phyloP scores from a whole-genome alignment of 805 yeast genomes.

The Lipomyces anomalus region DNA sequence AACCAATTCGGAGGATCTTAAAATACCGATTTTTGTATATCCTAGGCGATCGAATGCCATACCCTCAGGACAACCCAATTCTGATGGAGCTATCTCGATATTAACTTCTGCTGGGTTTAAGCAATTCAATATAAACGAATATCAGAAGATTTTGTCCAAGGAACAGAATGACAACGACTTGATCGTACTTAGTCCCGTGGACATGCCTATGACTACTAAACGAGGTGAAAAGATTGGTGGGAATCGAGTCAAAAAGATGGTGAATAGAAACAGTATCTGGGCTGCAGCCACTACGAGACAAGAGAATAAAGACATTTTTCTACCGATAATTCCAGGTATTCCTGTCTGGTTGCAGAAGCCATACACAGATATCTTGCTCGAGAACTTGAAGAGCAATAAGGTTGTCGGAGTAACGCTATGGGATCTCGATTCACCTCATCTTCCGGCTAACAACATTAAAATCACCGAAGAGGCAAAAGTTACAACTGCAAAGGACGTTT shows the following conservation, averaged over 20 bases:
- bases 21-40: conserved; percentile 28
- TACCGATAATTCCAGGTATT: conserved; percentile 33
- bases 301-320: conserved; percentile 25
- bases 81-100: conserved; percentile 30
- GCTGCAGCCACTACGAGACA: conserved; percentile 16
- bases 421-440: conserved; percentile 12
- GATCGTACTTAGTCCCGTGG: conserved; percentile 32
- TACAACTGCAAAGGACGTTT: conserved; percentile 4
- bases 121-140: conserved; percentile 27
- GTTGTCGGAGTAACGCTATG: conserved; percentile 22
- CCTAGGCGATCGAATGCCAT: conserved; percentile 32
- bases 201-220: conserved; percentile 6
- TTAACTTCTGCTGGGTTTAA: conserved; percentile 37
- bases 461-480: conserved; percentile 6
- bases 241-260: conserved; percentile 36
- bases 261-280: conserved; percentile 34
- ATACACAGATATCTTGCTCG: conserved; percentile 22
- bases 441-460: conserved; percentile 5
- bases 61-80: conserved; percentile 33
- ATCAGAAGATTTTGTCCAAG: conserved; percentile 22
- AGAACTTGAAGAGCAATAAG: conserved; percentile 16
- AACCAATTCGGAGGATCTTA: neutral
- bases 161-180: conserved; percentile 29
- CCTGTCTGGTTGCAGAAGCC: conserved; percentile 21
- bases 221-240: conserved; percentile 28